These are phyloP conservation scores for Oryza brachyantha DNA, from an alignment of 176 grass and related monocot species.

Conservation along the genomic window DNA sequence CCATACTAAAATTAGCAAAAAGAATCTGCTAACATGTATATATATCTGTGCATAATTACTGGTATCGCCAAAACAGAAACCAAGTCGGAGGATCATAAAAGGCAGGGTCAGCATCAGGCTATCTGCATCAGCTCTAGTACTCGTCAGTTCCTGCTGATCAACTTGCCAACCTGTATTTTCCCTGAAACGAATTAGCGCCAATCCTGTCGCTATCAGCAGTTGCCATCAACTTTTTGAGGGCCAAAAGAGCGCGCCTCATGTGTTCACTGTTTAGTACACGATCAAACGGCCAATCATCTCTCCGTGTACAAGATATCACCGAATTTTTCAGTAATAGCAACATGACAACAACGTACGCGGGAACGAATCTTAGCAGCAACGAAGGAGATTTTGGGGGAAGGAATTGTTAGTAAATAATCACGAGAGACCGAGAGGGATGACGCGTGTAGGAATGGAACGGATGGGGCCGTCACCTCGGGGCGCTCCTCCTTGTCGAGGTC, in stretches of 20 bases:
- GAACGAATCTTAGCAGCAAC: background rate
- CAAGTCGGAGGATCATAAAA: background rate
- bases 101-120: constrained; percentile 25
- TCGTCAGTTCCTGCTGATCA: background rate
- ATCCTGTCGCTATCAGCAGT: background rate
- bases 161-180: background rate
- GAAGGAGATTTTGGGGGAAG: background rate
- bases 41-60: background rate
- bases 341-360: background rate
- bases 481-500: constrained; percentile 95
- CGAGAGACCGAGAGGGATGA: too few relatives aligned
- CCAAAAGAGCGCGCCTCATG: background rate
- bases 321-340: background rate
- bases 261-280: background rate
- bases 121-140: background rate
- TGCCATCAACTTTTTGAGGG: background rate
- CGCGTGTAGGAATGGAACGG: too few relatives aligned
- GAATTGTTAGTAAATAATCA: too few relatives aligned
- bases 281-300: constrained; percentile 6
- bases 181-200: constrained; percentile 5
- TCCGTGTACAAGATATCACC: constrained; percentile 5
- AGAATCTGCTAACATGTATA: background rate
- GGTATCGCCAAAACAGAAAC: background rate
- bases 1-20: background rate
- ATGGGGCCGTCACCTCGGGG: constrained; percentile 53